Evolutionary conservation across 225 moss, liverwort and hornwort genomes (phyloP).

Genomic region (Takakia lepidozioides): DNA sequence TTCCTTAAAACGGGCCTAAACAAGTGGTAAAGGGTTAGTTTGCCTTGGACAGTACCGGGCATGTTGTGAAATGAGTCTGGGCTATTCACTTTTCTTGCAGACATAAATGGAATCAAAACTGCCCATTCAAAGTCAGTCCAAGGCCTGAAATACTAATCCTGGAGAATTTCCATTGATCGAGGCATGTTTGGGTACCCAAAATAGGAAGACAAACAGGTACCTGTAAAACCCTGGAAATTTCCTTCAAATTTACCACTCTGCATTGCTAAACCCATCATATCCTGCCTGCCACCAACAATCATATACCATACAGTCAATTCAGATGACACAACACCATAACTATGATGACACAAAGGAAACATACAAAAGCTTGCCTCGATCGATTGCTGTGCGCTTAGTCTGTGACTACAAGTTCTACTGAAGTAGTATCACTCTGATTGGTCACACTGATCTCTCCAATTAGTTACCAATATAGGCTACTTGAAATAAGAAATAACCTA

Average conservation of each 20-base stretch:
- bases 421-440: not conserved
- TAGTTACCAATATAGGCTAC: not conserved
- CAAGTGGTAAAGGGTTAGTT: not conserved
- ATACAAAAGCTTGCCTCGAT: too few relatives aligned
- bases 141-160: too few relatives aligned
- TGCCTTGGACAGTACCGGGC: not conserved
- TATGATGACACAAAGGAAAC: too few relatives aligned
- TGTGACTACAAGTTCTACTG: not conserved
- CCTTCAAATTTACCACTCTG: conserved; percentile 74
- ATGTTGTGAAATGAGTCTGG: not conserved
- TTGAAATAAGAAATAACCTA: not conserved
- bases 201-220: conserved; percentile 19
- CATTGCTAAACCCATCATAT: conserved; percentile 58
- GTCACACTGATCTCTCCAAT: not conserved
- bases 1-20: too few relatives aligned
- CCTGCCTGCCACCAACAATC: conserved; percentile 50
- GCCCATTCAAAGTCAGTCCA: too few relatives aligned
- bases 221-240: conserved; percentile 61
- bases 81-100: not conserved
- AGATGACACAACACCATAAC: too few relatives aligned
- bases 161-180: too few relatives aligned
- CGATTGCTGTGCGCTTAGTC: not conserved
- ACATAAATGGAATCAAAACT: not conserved
- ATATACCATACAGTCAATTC: too few relatives aligned
- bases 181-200: too few relatives aligned